Conservation (phyloP, 2,329 filamentous ascomycete genomes). For the Cladosporium austrohemisphaericum region DNA sequence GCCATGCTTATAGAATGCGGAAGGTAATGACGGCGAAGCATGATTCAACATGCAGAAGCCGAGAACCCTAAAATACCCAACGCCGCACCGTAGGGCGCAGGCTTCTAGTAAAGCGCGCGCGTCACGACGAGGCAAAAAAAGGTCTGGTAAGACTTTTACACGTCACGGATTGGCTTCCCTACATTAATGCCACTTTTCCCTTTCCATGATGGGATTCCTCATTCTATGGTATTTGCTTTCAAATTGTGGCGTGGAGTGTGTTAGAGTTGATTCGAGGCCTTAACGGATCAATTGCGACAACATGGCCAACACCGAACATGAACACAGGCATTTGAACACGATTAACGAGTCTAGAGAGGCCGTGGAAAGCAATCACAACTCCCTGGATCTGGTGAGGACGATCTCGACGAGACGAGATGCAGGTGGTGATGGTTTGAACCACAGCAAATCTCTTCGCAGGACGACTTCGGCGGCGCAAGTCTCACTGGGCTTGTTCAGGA, state of each 20-base stretch:
- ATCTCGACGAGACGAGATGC: background rate
- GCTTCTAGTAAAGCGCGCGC: background rate
- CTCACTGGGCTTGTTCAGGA: background rate
- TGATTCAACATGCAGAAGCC: too few species aligned
- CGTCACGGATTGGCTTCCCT: constrained; percentile 4
- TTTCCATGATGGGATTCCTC: background rate
- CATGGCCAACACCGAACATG: background rate
- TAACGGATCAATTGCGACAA: too few species aligned
- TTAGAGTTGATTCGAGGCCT: too few species aligned
- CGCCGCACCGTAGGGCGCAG: constrained; percentile 6
- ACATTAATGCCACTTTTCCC: too few species aligned
- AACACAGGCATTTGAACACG: background rate
- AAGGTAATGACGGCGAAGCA: background rate
- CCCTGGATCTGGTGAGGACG: constrained; percentile 3
- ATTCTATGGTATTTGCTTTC: background rate
- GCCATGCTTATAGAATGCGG: too few species aligned
- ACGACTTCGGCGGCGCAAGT: background rate
- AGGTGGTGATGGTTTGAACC: background rate
- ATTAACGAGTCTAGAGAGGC: background rate
- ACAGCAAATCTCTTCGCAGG: background rate
- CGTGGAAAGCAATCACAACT: background rate
- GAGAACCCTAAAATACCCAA: too few species aligned
- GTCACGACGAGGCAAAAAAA: constrained; percentile 3
- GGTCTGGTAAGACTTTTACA: constrained; percentile 10
- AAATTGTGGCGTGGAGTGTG: too few species aligned